phyloP scores from a whole-genome alignment of 2,329 filamentous ascomycete genomes.

The Fusarium cyanostomum region DNA sequence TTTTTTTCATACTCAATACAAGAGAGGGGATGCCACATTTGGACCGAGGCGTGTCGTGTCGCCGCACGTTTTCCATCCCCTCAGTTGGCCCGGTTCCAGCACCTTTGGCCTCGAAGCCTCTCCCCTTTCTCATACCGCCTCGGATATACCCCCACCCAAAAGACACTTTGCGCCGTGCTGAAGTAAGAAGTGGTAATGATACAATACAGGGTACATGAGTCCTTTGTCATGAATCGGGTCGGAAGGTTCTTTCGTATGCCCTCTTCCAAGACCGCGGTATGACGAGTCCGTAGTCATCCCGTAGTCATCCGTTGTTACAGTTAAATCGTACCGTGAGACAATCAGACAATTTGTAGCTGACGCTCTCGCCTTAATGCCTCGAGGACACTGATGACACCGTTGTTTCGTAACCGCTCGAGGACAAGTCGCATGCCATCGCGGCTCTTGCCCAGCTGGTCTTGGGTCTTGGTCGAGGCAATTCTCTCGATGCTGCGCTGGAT shows the following conservation, averaged over 20 bases:
- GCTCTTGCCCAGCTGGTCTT: conserved; percentile 81
- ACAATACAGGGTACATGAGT: conserved; percentile 45
- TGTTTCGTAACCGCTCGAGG: conserved; percentile 72
- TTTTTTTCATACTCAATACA: conserved; percentile 44
- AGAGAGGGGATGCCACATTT: conserved; percentile 54
- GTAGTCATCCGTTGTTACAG: conserved; percentile 41
- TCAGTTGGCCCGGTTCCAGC: conserved; percentile 19
- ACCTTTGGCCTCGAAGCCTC: conserved; percentile 13
- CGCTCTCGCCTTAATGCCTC: conserved; percentile 62
- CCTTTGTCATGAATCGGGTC: conserved; percentile 15
- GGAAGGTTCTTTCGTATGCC: conserved; percentile 16
- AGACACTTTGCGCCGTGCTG: conserved; percentile 50
- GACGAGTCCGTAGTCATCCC: conserved; percentile 35
- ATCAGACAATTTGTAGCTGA: conserved; percentile 45
- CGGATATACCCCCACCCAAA: conserved; percentile 33
- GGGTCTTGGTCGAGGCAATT: conserved; percentile 79
- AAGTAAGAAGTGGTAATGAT: conserved; percentile 42
- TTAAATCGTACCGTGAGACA: conserved; percentile 23
- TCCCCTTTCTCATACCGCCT: conserved; percentile 18
- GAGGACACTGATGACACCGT: conserved; percentile 66
- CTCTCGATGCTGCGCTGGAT: conserved; percentile 83
- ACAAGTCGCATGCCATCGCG: conserved; percentile 86
- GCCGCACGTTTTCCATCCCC: conserved; percentile 35
- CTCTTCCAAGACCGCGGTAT: conserved; percentile 26
- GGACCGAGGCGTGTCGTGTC: conserved; percentile 41